Conservation (phyloP, 2,329 filamentous ascomycete species). For the Myriosclerotinia curreyana region DNA sequence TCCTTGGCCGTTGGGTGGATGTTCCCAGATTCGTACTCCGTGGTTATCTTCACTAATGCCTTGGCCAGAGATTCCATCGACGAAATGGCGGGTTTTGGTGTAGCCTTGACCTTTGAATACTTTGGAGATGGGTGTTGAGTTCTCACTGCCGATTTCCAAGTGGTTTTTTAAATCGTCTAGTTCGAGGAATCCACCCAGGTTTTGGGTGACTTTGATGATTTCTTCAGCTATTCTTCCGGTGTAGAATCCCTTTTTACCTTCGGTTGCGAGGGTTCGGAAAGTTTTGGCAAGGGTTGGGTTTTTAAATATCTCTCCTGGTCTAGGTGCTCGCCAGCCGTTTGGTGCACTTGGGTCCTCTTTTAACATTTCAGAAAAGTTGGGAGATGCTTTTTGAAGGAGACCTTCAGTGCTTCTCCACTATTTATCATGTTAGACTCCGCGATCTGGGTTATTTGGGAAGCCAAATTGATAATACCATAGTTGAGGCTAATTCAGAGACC, state of each 20-base stretch:
- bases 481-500: constrained; percentile 66
- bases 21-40: constrained; percentile 87
- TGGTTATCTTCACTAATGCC: constrained; percentile 43
- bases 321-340: constrained; percentile 71
- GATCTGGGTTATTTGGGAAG: neutral
- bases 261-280: constrained; percentile 71
- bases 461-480: constrained; percentile 29
- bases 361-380: constrained; percentile 83
- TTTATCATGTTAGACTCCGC: constrained; percentile 15
- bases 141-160: constrained; percentile 67
- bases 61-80: constrained; percentile 44
- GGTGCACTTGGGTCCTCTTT: constrained; percentile 68
- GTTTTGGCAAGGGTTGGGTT: constrained; percentile 79
- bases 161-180: constrained; percentile 80
- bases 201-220: constrained; percentile 72
- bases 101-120: constrained; percentile 68
- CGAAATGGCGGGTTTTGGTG: constrained; percentile 46
- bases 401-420: constrained; percentile 72
- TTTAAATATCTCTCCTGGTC: constrained; percentile 81
- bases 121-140: constrained; percentile 81
- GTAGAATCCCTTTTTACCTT: constrained; percentile 92
- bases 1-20: constrained; percentile 93
- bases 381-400: constrained; percentile 67
- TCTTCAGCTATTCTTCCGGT: constrained; percentile 77
- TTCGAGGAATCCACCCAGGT: constrained; percentile 73